Evolutionary conservation across 1,284 basidiomycete species (phyloP).

Genomic region (Agaricales sp.): DNA sequence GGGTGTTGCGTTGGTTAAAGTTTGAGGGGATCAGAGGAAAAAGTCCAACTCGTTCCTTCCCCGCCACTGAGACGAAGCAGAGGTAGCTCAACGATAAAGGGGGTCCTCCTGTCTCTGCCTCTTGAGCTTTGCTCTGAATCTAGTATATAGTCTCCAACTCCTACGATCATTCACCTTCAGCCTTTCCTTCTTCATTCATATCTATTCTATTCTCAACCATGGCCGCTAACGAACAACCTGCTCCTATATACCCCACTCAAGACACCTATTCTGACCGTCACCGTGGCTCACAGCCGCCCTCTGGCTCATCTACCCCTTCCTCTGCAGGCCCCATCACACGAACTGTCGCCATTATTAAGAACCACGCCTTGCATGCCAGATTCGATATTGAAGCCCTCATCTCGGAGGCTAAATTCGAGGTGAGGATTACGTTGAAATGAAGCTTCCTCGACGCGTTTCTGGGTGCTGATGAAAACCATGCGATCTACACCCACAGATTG

Average conservation of each 20-base stretch:
- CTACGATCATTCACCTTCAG: not conserved
- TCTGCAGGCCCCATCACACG: constrained; percentile 30
- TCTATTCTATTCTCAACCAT: constrained; percentile 4
- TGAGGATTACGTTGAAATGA: too few species aligned
- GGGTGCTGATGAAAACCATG: constrained; percentile 1
- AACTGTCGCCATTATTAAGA: constrained; percentile 72
- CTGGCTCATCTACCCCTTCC: constrained; percentile 13
- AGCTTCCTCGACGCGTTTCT: constrained; percentile 7
- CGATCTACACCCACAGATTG: constrained; percentile 36
- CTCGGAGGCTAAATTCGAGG: constrained; percentile 69
- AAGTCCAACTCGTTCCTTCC: too few species aligned
- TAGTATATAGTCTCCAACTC: not conserved
- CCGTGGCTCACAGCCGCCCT: constrained; percentile 11
- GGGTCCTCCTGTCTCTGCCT: not conserved
- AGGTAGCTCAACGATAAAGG: too few species aligned
- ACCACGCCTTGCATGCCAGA: constrained; percentile 55
- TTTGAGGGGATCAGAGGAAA: too few species aligned
- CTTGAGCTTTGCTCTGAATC: not conserved
- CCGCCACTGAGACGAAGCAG: not conserved
- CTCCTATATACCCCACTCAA: constrained; percentile 4
- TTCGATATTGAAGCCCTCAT: constrained; percentile 70
- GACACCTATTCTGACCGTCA: constrained; percentile 9
- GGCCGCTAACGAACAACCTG: constrained; percentile 6
- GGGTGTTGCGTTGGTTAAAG: too few species aligned
- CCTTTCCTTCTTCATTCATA: not conserved